These are phyloP conservation scores for Penicillium tannophilum DNA, from an alignment of 495 filamentous ascomycete species.

Conservation along the genomic window DNA sequence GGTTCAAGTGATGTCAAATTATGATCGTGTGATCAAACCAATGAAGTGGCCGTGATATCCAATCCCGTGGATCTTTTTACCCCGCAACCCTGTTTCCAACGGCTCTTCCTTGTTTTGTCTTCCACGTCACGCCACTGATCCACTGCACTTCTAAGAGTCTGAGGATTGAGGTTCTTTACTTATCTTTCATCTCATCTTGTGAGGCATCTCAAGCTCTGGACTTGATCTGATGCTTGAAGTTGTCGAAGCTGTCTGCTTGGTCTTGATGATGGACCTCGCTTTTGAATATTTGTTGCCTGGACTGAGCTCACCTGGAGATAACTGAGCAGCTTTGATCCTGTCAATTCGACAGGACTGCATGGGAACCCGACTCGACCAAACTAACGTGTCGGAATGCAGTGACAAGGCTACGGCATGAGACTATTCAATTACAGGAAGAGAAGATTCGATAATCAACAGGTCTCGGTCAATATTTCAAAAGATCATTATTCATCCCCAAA, in stretches of 20 bases:
- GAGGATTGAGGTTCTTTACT: not conserved
- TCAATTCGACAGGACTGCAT: no score
- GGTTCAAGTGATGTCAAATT: not conserved
- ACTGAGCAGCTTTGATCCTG: no score
- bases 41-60: not conserved
- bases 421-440: no score
- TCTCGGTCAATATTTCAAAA: not conserved
- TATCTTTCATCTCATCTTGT: not conserved
- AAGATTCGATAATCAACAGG: not conserved
- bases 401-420: no score
- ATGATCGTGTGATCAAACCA: not conserved
- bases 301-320: no score
- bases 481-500: constrained; percentile 1
- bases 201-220: not conserved
- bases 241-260: no score
- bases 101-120: constrained; percentile 3
- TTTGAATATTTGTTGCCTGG: not conserved
- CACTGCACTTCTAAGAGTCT: not conserved
- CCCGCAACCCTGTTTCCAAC: not conserved
- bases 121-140: constrained; percentile 1
- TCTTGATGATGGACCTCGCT: not conserved
- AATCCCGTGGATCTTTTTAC: not conserved
- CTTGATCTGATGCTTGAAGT: not conserved
- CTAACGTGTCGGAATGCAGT: no score
- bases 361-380: no score